phyloP scores from a whole-genome alignment of 2,329 filamentous ascomycete species.

The Gyromitra esculenta region DNA sequence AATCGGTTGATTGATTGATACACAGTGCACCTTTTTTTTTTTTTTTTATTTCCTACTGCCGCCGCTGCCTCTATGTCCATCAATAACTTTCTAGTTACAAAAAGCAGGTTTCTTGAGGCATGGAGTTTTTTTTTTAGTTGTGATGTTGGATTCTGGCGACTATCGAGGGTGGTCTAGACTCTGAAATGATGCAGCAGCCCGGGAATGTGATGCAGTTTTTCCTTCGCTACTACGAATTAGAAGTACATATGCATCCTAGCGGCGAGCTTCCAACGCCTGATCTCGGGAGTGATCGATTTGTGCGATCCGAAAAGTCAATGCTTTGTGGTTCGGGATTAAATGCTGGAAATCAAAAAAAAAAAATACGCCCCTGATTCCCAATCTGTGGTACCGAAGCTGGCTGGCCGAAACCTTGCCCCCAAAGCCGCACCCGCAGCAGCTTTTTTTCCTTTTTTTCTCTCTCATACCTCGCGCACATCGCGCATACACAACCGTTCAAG shows the following conservation, averaged over 20 bases:
- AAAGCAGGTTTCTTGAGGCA: conserved; percentile 26
- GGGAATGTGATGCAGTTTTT: conserved; percentile 15
- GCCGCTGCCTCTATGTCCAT: conserved; percentile 3
- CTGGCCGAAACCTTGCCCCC: conserved; percentile 35
- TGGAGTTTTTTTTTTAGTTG: neutral
- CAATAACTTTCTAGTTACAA: conserved; percentile 18
- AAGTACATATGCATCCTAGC: conserved; percentile 19
- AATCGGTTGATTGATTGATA: conserved; percentile 33
- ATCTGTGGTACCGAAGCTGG: conserved; percentile 23
- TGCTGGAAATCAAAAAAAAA: conserved; percentile 17
- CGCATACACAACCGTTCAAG: conserved; percentile 21
- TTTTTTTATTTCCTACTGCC: neutral
- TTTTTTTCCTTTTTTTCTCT: neutral
- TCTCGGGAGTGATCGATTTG: conserved; percentile 9
- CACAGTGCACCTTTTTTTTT: conserved; percentile 5
- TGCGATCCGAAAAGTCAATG: neutral
- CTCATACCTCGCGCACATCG: neutral
- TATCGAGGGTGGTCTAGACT: conserved; percentile 9
- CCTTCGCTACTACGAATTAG: conserved; percentile 16
- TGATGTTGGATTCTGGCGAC: conserved; percentile 16
- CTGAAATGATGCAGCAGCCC: conserved; percentile 24
- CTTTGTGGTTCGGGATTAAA: conserved; percentile 5
- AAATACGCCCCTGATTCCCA: conserved; percentile 16
- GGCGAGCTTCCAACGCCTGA: neutral
- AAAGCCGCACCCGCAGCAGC: conserved; percentile 25